A percentile compares a stretch with the other conserved stretches of the same genome.
phyloP scores from a whole-genome alignment of 169 alveolate species.

The Besnoitia besnoiti region DNA sequence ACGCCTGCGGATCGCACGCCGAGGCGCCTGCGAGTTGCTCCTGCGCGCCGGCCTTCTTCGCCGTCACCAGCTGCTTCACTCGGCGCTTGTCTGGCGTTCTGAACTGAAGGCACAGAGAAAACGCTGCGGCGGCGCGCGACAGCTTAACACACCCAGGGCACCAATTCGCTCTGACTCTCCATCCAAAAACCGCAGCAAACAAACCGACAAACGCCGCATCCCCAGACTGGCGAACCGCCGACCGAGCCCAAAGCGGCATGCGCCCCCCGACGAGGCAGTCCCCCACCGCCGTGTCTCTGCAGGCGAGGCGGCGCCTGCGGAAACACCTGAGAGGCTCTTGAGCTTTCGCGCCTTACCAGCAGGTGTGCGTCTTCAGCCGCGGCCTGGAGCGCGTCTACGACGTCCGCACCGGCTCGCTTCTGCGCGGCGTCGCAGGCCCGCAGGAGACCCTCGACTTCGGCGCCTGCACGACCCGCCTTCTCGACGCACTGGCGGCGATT shows the following conservation, averaged over 20 bases:
- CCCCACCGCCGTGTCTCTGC: no score
- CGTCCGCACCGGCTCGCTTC: background rate
- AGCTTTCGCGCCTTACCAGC: background rate
- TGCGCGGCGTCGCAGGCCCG: background rate
- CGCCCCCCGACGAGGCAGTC: no score
- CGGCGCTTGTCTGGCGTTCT: conserved; percentile 1
- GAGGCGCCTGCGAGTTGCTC: background rate
- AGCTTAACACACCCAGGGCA: no score
- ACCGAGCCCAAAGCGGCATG: no score
- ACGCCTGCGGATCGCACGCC: background rate
- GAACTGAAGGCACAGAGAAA: background rate
- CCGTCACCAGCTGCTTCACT: background rate
- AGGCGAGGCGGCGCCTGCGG: no score
- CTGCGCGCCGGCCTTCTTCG: background rate
- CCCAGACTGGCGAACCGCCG: no score
- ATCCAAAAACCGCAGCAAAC: no score
- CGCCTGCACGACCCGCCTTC: background rate
- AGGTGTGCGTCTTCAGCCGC: conserved; percentile 3
- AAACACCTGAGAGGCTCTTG: no score
- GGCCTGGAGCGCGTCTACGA: background rate
- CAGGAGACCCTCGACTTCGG: background rate
- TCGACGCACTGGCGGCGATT: background rate
- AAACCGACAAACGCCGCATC: no score
- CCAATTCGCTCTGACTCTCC: no score
- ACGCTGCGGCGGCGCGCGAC: no score